Evolutionary conservation across 768 basidiomycete genomes (phyloP).

Genomic region (Phanerochaete carnosa): DNA sequence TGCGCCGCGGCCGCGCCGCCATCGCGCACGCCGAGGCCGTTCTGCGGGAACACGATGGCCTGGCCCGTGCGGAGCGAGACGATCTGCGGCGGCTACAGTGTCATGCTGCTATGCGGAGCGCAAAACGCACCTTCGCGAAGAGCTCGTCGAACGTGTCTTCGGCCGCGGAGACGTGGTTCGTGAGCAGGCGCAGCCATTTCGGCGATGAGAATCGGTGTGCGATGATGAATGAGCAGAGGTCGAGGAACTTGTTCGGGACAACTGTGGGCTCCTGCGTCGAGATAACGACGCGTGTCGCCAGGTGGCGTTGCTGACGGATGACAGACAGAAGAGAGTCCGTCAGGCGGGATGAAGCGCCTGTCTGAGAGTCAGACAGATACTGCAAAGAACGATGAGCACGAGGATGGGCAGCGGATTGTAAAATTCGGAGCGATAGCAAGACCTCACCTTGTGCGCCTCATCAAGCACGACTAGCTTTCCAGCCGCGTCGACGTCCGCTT

Average conservation of each 20-base stretch:
- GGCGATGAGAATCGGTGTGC: slow-evolving; percentile 75
- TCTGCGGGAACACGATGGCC: slow-evolving; percentile 67
- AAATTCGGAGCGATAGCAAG: neutral
- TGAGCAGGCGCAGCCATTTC: slow-evolving; percentile 69
- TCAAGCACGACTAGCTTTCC: slow-evolving; percentile 73
- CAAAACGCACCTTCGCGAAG: slow-evolving; percentile 49
- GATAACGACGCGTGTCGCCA: slow-evolving; percentile 72
- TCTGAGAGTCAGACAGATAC: slow-evolving; percentile 54
- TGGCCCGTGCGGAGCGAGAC: slow-evolving; percentile 54
- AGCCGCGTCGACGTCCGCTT: slow-evolving; percentile 47
- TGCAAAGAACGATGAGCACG: slow-evolving; percentile 20
- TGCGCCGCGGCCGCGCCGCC: neutral
- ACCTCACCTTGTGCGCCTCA: slow-evolving; percentile 67
- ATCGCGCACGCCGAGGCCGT: slow-evolving; percentile 32
- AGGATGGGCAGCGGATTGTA: neutral
- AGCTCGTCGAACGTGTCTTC: slow-evolving; percentile 63
- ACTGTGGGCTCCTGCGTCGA: slow-evolving; percentile 80
- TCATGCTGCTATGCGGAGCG: neutral
- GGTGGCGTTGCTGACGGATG: slow-evolving; percentile 68
- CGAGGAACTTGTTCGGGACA: slow-evolving; percentile 63
- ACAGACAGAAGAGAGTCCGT: slow-evolving; percentile 56
- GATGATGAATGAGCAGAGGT: slow-evolving; percentile 61
- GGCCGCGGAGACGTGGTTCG: slow-evolving; percentile 59
- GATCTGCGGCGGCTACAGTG: neutral
- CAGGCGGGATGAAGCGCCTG: slow-evolving; percentile 41